Evolutionary conservation across 164 flowering plant species (phyloP).

Genomic region (Kingdonia uniflora): DNA sequence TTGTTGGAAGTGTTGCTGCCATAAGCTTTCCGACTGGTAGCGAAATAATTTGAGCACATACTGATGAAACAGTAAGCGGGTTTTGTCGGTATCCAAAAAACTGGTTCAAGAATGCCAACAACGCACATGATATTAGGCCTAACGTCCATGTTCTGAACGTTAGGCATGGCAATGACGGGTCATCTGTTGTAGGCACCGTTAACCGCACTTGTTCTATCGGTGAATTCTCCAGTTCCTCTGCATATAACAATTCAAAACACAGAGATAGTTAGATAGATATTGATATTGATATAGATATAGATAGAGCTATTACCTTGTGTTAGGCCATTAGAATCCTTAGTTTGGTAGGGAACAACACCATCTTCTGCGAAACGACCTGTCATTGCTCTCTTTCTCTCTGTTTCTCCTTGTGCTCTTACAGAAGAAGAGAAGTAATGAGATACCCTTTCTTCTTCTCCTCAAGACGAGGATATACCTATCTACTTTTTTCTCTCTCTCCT

Average conservation of each 20-base stretch:
- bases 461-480: no score
- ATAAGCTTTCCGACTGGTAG: slow-evolving; percentile 12
- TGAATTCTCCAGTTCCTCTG: slow-evolving; percentile 6
- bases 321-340: background rate
- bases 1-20: slow-evolving; percentile 12
- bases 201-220: slow-evolving; percentile 12
- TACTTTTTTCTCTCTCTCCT: no score
- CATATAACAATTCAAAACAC: background rate
- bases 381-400: no score
- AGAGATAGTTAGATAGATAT: background rate
- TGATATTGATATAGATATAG: background rate
- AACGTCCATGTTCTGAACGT: slow-evolving; percentile 13
- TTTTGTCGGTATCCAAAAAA: slow-evolving; percentile 10
- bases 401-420: no score
- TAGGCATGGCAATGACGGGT: slow-evolving; percentile 12
- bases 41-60: slow-evolving; percentile 6
- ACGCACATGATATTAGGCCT: slow-evolving; percentile 7
- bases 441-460: no score
- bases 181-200: slow-evolving; percentile 11
- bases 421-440: no score
- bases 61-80: slow-evolving; percentile 5
- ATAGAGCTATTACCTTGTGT: background rate
- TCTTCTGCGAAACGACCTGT: background rate
- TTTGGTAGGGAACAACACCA: background rate
- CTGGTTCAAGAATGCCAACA: slow-evolving; percentile 9